Evolutionary conservation across 2,329 filamentous ascomycete genomes (phyloP).

Genomic region (Geosmithia morbida): DNA sequence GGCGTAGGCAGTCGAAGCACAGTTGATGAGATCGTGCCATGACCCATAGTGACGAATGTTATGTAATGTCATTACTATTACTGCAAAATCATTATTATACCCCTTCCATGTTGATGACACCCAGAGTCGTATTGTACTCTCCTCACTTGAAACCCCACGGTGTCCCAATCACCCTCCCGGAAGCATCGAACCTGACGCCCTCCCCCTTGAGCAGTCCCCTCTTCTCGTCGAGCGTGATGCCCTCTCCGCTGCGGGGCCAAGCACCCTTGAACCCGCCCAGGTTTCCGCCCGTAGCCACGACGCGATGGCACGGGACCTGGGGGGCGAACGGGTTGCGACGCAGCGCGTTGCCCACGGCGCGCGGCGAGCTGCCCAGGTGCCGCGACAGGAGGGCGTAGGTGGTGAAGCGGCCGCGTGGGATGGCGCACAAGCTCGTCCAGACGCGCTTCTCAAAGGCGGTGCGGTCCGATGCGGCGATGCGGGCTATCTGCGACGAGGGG

Average conservation of each 20-base stretch:
- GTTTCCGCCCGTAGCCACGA: slow-evolving; percentile 59
- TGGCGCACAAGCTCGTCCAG: slow-evolving; percentile 60
- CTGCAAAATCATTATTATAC: not conserved
- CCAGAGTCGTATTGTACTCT: not conserved
- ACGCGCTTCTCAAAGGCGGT: slow-evolving; percentile 48
- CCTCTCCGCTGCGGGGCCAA: slow-evolving; percentile 45
- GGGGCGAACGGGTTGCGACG: slow-evolving; percentile 73
- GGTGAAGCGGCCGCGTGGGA: slow-evolving; percentile 60
- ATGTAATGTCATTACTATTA: too few species aligned
- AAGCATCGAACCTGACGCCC: slow-evolving; percentile 48
- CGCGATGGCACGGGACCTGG: slow-evolving; percentile 66
- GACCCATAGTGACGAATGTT: too few species aligned
- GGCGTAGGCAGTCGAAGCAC: not conserved
- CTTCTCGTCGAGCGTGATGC: slow-evolving; percentile 51
- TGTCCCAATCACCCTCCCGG: slow-evolving; percentile 44
- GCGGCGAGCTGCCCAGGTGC: slow-evolving; percentile 54
- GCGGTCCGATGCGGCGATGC: slow-evolving; percentile 26
- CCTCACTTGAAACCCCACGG: slow-evolving; percentile 21
- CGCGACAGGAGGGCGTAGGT: slow-evolving; percentile 63
- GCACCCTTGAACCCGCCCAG: slow-evolving; percentile 59
- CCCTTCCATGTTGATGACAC: not conserved
- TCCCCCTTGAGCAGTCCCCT: slow-evolving; percentile 44
- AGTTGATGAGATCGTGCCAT: too few species aligned
- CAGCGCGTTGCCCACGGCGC: slow-evolving; percentile 66
- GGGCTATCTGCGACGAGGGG: slow-evolving; percentile 24